Conservation (phyloP, 306 rosid genomes). For the Trifolium fragiferum region DNA sequence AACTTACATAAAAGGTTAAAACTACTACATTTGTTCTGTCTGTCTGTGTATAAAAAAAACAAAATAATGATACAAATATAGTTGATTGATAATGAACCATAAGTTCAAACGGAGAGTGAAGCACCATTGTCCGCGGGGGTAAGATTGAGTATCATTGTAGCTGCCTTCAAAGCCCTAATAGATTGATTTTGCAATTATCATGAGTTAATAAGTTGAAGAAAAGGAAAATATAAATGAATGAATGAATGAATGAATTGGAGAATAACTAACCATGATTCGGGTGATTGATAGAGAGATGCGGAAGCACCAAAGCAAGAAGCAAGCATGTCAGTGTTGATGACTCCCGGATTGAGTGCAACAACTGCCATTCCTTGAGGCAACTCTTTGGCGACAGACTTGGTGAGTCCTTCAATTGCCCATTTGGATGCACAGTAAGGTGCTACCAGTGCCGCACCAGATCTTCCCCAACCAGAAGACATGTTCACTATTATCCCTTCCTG, state of each 20-base stretch:
- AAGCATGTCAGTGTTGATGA: constrained; percentile 88
- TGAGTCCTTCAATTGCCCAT: constrained; percentile 92
- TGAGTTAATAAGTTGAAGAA: not conserved
- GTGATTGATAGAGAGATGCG: constrained; percentile 68
- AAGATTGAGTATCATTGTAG: constrained; percentile 84
- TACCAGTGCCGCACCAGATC: constrained; percentile 89
- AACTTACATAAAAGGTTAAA: no score
- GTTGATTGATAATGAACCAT: no score
- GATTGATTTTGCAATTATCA: not conserved
- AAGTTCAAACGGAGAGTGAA: no score
- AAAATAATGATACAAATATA: no score
- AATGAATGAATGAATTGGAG: not conserved
- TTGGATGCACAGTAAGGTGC: constrained; percentile 96
- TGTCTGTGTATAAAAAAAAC: no score
- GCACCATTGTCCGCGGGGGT: constrained; percentile 60
- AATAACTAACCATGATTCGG: constrained; percentile 63
- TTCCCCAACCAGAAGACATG: constrained; percentile 97
- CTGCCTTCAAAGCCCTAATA: constrained; percentile 81
- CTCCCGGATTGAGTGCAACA: constrained; percentile 88
- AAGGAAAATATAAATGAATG: not conserved
- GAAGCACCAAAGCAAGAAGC: constrained; percentile 79
- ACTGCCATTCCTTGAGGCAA: constrained; percentile 78
- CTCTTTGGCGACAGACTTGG: constrained; percentile 81
- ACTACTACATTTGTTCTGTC: no score
- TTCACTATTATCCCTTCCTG: constrained; percentile 64